Evolutionary conservation across 163 green algal species (phyloP).

Genomic region (Prototheca wickerhamii): DNA sequence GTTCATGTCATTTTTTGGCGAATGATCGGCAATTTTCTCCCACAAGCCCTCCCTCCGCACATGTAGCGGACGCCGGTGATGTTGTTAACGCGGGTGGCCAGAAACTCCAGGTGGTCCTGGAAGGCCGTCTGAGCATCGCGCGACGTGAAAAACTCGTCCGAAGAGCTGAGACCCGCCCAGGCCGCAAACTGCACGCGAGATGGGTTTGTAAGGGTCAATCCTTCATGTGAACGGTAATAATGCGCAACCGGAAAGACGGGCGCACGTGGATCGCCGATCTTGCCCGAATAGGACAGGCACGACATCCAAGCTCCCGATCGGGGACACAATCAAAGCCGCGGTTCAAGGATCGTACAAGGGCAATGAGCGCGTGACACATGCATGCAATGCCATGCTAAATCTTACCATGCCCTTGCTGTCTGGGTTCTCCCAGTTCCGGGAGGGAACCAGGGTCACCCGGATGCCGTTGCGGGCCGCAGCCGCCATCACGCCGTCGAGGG

Average conservation of each 20-base stretch:
- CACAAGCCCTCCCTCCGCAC: neutral
- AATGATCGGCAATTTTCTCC: neutral
- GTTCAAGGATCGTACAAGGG: too few relatives aligned
- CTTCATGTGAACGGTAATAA: too few relatives aligned
- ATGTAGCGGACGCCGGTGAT: conserved; percentile 16
- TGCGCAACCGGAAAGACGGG: too few relatives aligned
- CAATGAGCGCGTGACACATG: neutral
- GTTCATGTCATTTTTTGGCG: neutral
- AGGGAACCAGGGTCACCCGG: conserved; percentile 17
- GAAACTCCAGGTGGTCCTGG: conserved; percentile 11
- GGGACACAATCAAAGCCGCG: too few relatives aligned
- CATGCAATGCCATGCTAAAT: conserved; percentile 4
- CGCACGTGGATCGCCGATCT: too few relatives aligned
- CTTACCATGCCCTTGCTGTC: conserved; percentile 10
- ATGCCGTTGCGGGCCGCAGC: conserved; percentile 16
- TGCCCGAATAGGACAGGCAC: too few relatives aligned
- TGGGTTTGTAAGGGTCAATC: neutral
- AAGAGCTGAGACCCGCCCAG: conserved; percentile 13
- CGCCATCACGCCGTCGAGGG: conserved; percentile 42
- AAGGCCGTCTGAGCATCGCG: neutral
- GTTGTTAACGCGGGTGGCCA: conserved; percentile 18
- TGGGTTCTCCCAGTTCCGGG: conserved; percentile 12
- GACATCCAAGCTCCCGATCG: too few relatives aligned
- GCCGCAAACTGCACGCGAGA: conserved; percentile 10
- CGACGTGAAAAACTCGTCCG: conserved; percentile 20